phyloP scores from a whole-genome alignment of 306 rosid species.

The Vigna reflexopilosa region DNA sequence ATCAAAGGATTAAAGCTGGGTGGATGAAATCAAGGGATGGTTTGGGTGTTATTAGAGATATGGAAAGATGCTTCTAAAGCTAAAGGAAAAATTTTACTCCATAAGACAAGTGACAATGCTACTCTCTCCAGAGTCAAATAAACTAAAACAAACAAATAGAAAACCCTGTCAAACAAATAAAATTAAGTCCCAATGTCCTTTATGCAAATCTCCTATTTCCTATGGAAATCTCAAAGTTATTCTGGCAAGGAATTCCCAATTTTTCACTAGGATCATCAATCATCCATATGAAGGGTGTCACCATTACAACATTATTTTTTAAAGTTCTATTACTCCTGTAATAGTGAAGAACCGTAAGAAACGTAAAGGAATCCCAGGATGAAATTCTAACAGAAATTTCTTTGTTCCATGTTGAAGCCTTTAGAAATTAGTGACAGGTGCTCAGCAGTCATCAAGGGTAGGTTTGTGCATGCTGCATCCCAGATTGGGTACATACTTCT shows the following conservation, averaged over 20 bases:
- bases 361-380: neutral
- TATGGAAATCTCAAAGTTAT: neutral
- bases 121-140: neutral
- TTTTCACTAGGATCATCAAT: neutral
- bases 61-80: neutral
- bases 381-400: constrained; percentile 5
- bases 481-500: neutral
- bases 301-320: neutral
- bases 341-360: neutral
- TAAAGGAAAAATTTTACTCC: neutral
- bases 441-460: neutral
- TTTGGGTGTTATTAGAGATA: neutral
- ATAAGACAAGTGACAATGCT: neutral
- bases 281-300: neutral
- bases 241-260: neutral
- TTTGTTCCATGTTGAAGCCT: constrained; percentile 1
- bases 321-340: neutral
- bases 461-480: neutral
- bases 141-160: neutral
- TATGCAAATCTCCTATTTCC: neutral
- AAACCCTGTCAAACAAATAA: neutral
- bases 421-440: neutral
- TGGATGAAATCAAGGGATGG: neutral
- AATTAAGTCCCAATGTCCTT: neutral
- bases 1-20: neutral